Evolutionary conservation across 2,329 filamentous ascomycete species (phyloP).

Genomic region (Aureobasidium sp.): DNA sequence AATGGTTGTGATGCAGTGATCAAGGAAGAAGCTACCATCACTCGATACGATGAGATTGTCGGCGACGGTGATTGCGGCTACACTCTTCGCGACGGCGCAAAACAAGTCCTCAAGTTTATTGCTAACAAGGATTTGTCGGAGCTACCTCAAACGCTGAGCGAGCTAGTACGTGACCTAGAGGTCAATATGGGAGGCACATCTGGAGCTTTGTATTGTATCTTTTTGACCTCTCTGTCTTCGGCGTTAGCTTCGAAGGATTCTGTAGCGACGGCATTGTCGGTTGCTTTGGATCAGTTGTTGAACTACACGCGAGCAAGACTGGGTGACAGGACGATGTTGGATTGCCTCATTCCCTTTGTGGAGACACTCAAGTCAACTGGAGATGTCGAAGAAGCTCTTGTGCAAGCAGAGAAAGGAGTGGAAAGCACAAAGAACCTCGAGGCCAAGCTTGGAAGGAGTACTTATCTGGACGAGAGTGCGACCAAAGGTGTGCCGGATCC

Average conservation of each 20-base stretch:
- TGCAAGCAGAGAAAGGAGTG: constrained; percentile 21
- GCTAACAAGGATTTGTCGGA: constrained; percentile 20
- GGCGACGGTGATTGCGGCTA: constrained; percentile 30
- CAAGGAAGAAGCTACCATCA: constrained; percentile 26
- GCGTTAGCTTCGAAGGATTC: constrained; percentile 18
- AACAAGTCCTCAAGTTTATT: constrained; percentile 27
- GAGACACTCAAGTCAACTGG: constrained; percentile 18
- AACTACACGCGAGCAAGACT: constrained; percentile 26
- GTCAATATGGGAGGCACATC: constrained; percentile 29
- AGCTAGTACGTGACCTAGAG: constrained; percentile 25
- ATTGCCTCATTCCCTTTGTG: constrained; percentile 27
- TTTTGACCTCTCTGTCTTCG: constrained; percentile 24
- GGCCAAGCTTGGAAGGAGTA: constrained; percentile 26
- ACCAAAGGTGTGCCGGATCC: constrained; percentile 28
- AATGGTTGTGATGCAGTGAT: constrained; percentile 26
- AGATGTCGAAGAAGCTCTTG: constrained; percentile 19
- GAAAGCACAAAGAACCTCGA: constrained; percentile 28
- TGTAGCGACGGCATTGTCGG: constrained; percentile 19
- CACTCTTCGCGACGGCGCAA: constrained; percentile 27
- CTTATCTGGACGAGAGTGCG: constrained; percentile 28
- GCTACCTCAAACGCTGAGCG: constrained; percentile 20
- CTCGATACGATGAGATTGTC: constrained; percentile 29
- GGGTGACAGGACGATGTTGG: constrained; percentile 29
- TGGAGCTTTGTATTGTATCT: constrained; percentile 29
- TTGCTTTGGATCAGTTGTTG: constrained; percentile 22